Base-by-base conservation (phyloP, 148 eudicot species). In the Fagopyrum esculentum region DNA sequence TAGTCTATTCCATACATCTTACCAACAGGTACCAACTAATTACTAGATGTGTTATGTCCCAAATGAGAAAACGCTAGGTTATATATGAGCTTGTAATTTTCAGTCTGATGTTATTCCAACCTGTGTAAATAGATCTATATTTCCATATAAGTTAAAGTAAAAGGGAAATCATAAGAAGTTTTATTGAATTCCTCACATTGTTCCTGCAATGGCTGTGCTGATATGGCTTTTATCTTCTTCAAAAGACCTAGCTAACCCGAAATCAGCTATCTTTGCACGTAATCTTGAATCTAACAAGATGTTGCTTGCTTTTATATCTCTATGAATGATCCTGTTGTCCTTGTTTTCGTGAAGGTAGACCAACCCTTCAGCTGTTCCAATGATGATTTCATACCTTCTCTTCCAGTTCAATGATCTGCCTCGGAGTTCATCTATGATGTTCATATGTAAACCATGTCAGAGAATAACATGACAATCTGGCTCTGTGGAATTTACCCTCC, bases 271-370 rank as follows among this genome's bases (percentile, higher is more conserved):
- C 81, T 84, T 89, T 12, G 88, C 84, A 5, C 81, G 77, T 29
- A 87, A 76, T 75, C 82, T 81, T 50, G 86, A 78, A 56, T 87
- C 93, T 72, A 89, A 79, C 73, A 87, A 76, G 61, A 87, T 87
- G 75, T 87, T 87, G 69, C 87, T 85, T n/a, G 87, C 90, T 81
- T 89, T 87, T 74, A 89, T 87, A 61, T 87, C 89, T 74, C 84
- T 87, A 80, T 89, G 87, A 73, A 85, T 85, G 73, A 87, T 87
- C 68, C 89, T 74, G 30, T 49, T 76, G 47, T 77, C 77, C 13
- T 76, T 68, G 61, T 89, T 87, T 52, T 81, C 87, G n/a, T 87
- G 90, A 77, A 89, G 89, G 78, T 84, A 85, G 45, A 80, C 90
- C 77, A 87, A 80, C 22, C 93, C 86, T 73, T 86, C 85, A 2